These are phyloP conservation scores for Blastomyces percursus DNA, from an alignment of 2,329 filamentous ascomycete species.

Conservation along the genomic window DNA sequence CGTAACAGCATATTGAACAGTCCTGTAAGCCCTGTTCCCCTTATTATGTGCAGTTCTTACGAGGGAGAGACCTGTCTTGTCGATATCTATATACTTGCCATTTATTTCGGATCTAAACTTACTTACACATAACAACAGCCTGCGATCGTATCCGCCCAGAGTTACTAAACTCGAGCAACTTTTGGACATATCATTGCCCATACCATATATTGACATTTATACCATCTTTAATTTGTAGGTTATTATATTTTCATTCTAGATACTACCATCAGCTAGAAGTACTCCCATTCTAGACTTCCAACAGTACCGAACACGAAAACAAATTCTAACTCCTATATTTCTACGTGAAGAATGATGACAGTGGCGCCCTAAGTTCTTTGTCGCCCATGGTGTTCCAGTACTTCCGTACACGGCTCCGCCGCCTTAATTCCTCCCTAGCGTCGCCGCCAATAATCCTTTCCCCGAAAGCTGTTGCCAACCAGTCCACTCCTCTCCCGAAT, in stretches of 20 bases:
- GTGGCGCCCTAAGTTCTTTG: not conserved
- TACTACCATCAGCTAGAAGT: slow-evolving; percentile 18
- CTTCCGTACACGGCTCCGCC: slow-evolving; percentile 29
- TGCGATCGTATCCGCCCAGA: slow-evolving; percentile 36
- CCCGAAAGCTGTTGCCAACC: not conserved
- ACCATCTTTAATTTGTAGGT: slow-evolving; percentile 4
- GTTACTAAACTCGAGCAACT: slow-evolving; percentile 24
- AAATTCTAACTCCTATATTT: not conserved
- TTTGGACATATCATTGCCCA: not conserved
- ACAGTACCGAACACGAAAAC: not conserved
- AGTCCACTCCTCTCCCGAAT: not conserved
- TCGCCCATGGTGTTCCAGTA: slow-evolving; percentile 20
- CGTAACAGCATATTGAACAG: slow-evolving; percentile 92
- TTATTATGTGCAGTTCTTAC: slow-evolving; percentile 14
- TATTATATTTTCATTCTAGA: not conserved
- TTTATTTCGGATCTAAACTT: slow-evolving; percentile 9
- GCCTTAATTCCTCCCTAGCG: slow-evolving; percentile 9
- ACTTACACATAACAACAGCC: slow-evolving; percentile 25
- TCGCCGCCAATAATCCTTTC: not conserved
- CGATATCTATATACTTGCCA: slow-evolving; percentile 1
- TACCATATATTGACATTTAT: slow-evolving; percentile 4
- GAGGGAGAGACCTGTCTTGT: slow-evolving; percentile 13
- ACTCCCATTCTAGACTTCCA: not conserved
- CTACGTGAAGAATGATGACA: not conserved
- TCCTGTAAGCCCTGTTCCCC: slow-evolving; percentile 61